Evolutionary conservation across 2,329 filamentous ascomycete species (phyloP), one percentile per base, ranked within the genome.

Genomic region (Trichoderma brevicompactum): DNA sequence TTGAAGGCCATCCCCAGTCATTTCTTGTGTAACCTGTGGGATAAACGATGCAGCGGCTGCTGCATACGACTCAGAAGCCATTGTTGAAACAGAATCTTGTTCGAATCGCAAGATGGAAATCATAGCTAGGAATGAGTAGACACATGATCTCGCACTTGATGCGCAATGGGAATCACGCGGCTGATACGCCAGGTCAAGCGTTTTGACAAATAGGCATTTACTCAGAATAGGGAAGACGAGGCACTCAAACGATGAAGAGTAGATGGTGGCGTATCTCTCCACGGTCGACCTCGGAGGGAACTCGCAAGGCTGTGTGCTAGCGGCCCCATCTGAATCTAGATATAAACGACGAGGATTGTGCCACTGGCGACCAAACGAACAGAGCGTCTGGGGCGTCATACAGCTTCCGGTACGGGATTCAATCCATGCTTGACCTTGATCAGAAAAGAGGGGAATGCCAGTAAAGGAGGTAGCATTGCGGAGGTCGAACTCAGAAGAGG

Each of bases 351-450:
- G 36, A 6, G 53, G 53, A 13, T 40, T 55, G 13, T 55, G 53
- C 53, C 53, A 55, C n/a, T 55, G 53, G 53, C 38, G 53, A 2
- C 53, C 53, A 32, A 55, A 55, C 1, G 53, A 41, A 38, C 53
- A 55, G 13, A 55, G 38, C 1, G 8, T 55, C 13, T 12, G 53
- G 2, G 53, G 38, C 23, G 38, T 55, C 53, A 55, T 55, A n/a
- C 53, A 28, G 9, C 53, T 55, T 17, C 23, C 53, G 15, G 53
- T 55, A 0, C 53, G 38, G 2, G 53, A 55, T 43, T 55, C 53
- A 38, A 55, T 43, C 53, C 53, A 55, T 32, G 53, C 38, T 13
- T 41, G 53, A 10, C 53, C 53, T 19, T 23, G 15, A 15, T 55
- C 53, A 13, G 53, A 55, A 12, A 55, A 55, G 8, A 55, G 53